Evolutionary conservation across 257 asterid species (phyloP).

Genomic region (Eustoma russellianum): DNA sequence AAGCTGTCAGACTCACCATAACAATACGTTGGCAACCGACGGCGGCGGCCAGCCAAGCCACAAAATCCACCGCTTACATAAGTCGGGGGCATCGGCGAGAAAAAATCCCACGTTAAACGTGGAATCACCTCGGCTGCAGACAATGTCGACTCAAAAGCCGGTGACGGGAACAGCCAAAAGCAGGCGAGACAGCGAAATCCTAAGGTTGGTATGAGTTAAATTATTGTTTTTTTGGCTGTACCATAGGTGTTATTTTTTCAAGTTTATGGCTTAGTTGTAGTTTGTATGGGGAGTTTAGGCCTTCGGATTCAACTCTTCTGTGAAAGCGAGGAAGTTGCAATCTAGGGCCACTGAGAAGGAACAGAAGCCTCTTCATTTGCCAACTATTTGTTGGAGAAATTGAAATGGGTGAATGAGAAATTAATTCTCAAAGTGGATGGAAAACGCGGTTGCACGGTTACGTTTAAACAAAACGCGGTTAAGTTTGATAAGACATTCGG

Average conservation of each 20-base stretch:
- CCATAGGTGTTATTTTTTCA: not conserved
- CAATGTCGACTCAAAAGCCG: constrained; percentile 3
- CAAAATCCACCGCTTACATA: constrained; percentile 64
- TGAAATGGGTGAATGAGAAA: no score
- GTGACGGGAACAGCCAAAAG: constrained; percentile 45
- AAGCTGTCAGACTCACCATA: no score
- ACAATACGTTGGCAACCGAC: constrained; percentile 13
- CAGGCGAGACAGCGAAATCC: constrained; percentile 27
- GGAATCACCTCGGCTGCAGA: constrained; percentile 12
- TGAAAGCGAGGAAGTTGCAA: constrained; percentile 78
- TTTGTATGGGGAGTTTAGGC: constrained; percentile 35
- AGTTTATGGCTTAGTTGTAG: not conserved
- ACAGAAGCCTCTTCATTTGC: constrained; percentile 86
- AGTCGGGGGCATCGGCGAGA: constrained; percentile 74
- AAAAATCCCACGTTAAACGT: constrained; percentile 42
- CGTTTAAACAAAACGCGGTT: no score
- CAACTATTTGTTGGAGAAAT: no score
- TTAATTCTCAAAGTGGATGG: no score
- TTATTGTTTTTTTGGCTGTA: not conserved
- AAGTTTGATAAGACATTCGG: no score
- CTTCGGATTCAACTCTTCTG: constrained; percentile 63
- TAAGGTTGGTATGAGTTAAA: constrained; percentile 12
- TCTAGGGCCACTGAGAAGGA: constrained; percentile 88
- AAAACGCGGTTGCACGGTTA: no score
- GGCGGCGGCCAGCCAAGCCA: constrained; percentile 38